Conservation (phyloP, 164 flowering plant species). For the Dillenia suffruticosa region DNA sequence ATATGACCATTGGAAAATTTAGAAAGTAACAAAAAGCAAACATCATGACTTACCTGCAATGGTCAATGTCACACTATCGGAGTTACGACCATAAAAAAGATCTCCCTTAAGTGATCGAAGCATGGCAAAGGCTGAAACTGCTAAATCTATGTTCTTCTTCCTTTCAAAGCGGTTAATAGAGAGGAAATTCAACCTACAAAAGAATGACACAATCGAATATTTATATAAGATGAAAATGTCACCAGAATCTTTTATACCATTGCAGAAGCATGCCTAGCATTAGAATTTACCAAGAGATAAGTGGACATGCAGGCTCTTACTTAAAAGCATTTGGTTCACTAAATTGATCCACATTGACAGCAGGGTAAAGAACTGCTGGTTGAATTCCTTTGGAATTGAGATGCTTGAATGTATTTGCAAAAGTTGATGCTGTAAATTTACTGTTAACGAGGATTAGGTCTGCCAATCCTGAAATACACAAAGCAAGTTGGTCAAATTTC, state of each 20-base stretch:
- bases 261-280: constrained; percentile 10
- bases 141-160: constrained; percentile 87
- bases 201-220: constrained; percentile 3
- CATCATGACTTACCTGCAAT: constrained; percentile 55
- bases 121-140: constrained; percentile 75
- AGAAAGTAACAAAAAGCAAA: no score
- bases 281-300: constrained; percentile 23
- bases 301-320: constrained; percentile 38
- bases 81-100: constrained; percentile 27
- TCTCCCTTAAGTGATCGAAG: constrained; percentile 38
- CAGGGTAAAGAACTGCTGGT: constrained; percentile 91
- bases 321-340: constrained; percentile 49
- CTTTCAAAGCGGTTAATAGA: constrained; percentile 92
- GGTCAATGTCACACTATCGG: constrained; percentile 47
- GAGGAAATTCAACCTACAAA: constrained; percentile 64
- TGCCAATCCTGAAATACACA: constrained; percentile 71
- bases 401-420: constrained; percentile 75
- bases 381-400: constrained; percentile 64
- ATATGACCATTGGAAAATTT: no score
- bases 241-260: not conserved
- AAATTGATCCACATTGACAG: constrained; percentile 87
- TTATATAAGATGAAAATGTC: not conserved
- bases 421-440: constrained; percentile 84
- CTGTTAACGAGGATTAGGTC: constrained; percentile 91
- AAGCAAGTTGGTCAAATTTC: constrained; percentile 3